Evolutionary conservation across 2,329 filamentous ascomycete genomes (phyloP).

Genomic region (Cordyceps fumosorosea): DNA sequence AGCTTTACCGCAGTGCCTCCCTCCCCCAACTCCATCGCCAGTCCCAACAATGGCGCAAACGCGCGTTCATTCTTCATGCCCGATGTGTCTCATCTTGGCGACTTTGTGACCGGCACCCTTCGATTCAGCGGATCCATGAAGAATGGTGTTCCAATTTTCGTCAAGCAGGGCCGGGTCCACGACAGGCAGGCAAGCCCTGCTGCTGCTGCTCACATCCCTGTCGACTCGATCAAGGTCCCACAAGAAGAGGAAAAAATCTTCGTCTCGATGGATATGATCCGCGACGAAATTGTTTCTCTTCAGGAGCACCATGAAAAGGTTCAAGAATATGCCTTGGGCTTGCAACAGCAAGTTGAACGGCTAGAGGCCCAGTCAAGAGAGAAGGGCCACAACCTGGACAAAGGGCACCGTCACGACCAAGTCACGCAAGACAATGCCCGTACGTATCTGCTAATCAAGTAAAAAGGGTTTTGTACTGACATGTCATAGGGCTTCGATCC

Average conservation of each 20-base stretch:
- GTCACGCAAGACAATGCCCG: background rate
- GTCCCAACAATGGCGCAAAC: constrained; percentile 34
- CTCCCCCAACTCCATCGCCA: constrained; percentile 28
- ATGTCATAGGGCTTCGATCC: constrained; percentile 45
- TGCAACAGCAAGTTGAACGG: constrained; percentile 45
- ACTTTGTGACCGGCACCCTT: constrained; percentile 50
- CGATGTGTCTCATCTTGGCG: constrained; percentile 47
- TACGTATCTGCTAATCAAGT: background rate
- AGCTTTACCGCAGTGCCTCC: constrained; percentile 36
- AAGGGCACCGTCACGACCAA: background rate
- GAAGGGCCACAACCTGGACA: constrained; percentile 22
- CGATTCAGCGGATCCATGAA: constrained; percentile 43
- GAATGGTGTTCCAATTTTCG: constrained; percentile 50
- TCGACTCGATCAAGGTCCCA: constrained; percentile 45
- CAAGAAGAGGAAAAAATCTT: constrained; percentile 52
- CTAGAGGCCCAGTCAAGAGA: constrained; percentile 44
- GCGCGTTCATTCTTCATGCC: constrained; percentile 49
- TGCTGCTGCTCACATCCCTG: constrained; percentile 35
- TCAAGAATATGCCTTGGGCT: constrained; percentile 46
- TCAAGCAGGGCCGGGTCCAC: constrained; percentile 46
- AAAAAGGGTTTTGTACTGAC: constrained; percentile 11
- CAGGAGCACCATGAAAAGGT: constrained; percentile 51
- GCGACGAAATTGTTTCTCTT: constrained; percentile 48
- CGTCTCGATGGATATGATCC: constrained; percentile 56
- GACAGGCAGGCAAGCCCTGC: constrained; percentile 33